Evolutionary conservation across 148 eudicot genomes (phyloP).

Genomic region (Rhododendron simsii): DNA sequence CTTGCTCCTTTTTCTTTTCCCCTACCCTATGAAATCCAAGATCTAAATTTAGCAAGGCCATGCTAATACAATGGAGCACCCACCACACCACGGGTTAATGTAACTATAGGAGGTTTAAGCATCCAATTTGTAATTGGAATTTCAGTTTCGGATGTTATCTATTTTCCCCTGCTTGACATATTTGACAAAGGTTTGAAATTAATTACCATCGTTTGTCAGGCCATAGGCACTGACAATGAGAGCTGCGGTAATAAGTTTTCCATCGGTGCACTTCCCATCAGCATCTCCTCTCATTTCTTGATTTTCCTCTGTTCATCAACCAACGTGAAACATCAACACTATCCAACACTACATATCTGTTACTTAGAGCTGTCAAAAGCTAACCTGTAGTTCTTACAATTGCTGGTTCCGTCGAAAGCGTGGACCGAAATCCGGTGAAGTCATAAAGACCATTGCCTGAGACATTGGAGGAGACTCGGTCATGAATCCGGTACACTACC

Average conservation of each 20-base stretch:
- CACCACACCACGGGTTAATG: not conserved
- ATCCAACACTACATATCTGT: not conserved
- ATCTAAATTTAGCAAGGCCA: not conserved
- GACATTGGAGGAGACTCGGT: constrained; percentile 33
- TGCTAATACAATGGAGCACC: not conserved
- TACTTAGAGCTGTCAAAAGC: not conserved
- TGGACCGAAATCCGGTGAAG: constrained; percentile 49
- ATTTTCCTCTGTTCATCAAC: constrained; percentile 40
- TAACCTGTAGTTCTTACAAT: constrained; percentile 39
- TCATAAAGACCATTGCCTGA: constrained; percentile 45
- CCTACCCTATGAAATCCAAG: not conserved
- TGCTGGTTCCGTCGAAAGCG: constrained; percentile 24
- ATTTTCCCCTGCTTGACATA: not conserved
- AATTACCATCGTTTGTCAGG: constrained; percentile 51
- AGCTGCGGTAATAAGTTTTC: constrained; percentile 25
- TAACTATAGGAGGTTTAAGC: not conserved
- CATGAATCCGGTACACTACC: constrained; percentile 48
- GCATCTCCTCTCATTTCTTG: constrained; percentile 38
- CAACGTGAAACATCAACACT: not conserved
- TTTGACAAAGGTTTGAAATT: not conserved
- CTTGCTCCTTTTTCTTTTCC: not conserved
- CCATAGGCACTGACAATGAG: constrained; percentile 38
- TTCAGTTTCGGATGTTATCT: not conserved
- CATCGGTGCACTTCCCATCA: constrained; percentile 39
- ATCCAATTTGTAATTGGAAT: no score